A percentile compares a stretch with the other conserved stretches of the same genome.
phyloP scores from a whole-genome alignment of 2,329 filamentous ascomycete genomes.

The Epichloe festucae region DNA sequence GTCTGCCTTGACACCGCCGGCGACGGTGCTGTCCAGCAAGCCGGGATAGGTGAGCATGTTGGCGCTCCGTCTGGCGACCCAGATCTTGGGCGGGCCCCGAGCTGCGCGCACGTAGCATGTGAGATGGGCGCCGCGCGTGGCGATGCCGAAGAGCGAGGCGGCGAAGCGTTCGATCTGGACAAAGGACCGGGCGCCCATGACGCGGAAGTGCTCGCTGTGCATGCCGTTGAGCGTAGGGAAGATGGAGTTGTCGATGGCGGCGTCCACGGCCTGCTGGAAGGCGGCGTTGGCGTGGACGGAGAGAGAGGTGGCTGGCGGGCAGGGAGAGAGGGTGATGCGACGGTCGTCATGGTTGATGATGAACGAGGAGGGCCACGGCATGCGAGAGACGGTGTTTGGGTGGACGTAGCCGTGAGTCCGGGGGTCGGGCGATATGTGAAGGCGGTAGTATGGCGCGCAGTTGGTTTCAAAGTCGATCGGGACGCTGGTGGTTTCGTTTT shows the following conservation, averaged over 20 bases:
- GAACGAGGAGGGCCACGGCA: constrained; percentile 34
- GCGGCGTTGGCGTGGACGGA: constrained; percentile 23
- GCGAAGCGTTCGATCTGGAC: constrained; percentile 47
- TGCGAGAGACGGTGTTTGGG: constrained; percentile 28
- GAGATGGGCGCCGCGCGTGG: constrained; percentile 52
- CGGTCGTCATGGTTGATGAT: constrained; percentile 18
- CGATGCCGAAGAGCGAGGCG: constrained; percentile 51
- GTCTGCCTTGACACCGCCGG: constrained; percentile 58
- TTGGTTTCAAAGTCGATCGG: constrained; percentile 29
- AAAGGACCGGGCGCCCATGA: constrained; percentile 23
- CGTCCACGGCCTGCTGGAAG: constrained; percentile 26
- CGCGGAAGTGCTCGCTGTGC: constrained; percentile 30
- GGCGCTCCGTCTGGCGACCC: constrained; percentile 55
- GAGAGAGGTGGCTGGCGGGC: constrained; percentile 12
- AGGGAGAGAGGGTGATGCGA: constrained; percentile 19
- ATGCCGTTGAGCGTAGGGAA: constrained; percentile 26
- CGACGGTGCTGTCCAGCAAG: constrained; percentile 70
- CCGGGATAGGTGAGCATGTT: constrained; percentile 61
- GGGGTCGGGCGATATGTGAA: constrained; percentile 31
- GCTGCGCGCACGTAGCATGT: constrained; percentile 40
- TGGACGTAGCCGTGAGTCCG: constrained; percentile 38
- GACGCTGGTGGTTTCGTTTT: constrained; percentile 23
- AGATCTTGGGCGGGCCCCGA: constrained; percentile 43
- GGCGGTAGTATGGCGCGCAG: constrained; percentile 27
- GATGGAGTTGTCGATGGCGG: constrained; percentile 21